Evolutionary conservation across 179 eudicot species (phyloP).

Genomic region (Sideroxylon spinosum): DNA sequence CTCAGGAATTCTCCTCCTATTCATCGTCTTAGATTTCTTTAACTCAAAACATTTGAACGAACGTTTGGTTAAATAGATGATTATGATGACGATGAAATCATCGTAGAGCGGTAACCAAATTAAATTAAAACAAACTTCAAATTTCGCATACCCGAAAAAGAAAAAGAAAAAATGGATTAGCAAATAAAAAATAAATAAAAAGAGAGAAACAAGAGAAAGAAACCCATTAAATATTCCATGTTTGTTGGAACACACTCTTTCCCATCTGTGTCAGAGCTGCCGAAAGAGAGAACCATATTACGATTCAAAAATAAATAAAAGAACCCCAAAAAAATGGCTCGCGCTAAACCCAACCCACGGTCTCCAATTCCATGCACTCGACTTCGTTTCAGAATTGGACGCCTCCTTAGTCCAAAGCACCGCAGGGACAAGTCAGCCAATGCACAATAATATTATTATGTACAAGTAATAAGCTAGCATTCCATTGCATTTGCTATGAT

Average conservation of each 20-base stretch:
- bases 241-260: slow-evolving; percentile 10
- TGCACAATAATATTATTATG: not conserved
- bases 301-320: too few relatives aligned
- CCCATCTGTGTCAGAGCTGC: not conserved
- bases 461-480: not conserved
- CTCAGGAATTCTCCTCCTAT: too few relatives aligned
- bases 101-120: too few relatives aligned
- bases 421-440: not conserved
- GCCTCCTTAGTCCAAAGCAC: not conserved
- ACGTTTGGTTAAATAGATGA: too few relatives aligned
- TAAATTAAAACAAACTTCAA: too few relatives aligned
- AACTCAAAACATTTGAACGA: too few relatives aligned
- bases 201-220: too few relatives aligned
- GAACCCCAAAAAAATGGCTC: not conserved
- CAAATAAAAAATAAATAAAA: too few relatives aligned
- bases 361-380: not conserved
- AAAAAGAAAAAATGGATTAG: too few relatives aligned
- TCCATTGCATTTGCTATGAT: slow-evolving; percentile 12
- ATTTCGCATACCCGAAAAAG: too few relatives aligned
- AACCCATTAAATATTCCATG: not conserved
- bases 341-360: not conserved
- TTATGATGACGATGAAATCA: too few relatives aligned
- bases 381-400: not conserved
- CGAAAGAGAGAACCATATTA: not conserved
- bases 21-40: too few relatives aligned